phyloP scores from a whole-genome alignment of 768 basidiomycete genomes.

The Zangia roseola region DNA sequence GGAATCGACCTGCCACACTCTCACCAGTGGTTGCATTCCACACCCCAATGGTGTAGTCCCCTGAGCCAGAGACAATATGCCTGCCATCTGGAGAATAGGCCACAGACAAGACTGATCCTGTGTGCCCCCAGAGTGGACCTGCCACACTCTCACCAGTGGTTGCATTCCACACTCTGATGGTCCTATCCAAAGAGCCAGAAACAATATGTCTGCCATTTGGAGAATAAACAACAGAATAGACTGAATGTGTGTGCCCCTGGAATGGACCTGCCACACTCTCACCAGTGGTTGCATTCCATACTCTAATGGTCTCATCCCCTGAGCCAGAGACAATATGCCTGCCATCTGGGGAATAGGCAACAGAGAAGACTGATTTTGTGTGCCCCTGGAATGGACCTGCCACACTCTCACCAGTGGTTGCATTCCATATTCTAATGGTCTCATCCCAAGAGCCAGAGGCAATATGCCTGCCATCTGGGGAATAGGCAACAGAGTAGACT shows the following conservation, averaged over 20 bases:
- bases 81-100: too few species aligned
- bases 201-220: neutral
- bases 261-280: neutral
- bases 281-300: neutral
- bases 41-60: neutral
- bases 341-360: constrained; percentile 5
- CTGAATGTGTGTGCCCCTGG: neutral
- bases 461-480: constrained; percentile 4
- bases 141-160: neutral
- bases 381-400: constrained; percentile 6
- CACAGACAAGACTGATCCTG: too few species aligned
- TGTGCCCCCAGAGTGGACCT: too few species aligned
- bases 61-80: too few species aligned
- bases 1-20: neutral
- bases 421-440: constrained; percentile 16
- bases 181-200: neutral
- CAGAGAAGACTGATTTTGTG: neutral
- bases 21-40: neutral
- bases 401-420: constrained; percentile 3
- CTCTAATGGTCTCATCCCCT: neutral
- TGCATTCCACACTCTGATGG: neutral
- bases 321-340: neutral
- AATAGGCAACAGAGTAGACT: constrained; percentile 3
- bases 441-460: neutral
- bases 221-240: neutral